Evolutionary conservation across 228 moss, liverwort and hornwort species (phyloP).

Genomic region (Sphagnum magellanicum): DNA sequence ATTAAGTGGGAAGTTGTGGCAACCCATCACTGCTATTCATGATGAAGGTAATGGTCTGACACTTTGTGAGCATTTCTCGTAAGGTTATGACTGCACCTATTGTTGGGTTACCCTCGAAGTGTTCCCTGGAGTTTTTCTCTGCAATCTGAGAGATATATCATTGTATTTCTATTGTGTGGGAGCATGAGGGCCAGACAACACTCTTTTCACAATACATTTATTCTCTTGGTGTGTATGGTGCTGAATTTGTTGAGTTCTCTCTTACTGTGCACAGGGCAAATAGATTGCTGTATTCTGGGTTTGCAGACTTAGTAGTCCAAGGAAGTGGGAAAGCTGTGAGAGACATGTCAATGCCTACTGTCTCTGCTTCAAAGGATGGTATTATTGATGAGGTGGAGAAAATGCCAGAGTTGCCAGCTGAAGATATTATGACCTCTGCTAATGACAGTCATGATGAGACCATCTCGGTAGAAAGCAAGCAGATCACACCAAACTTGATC

Average conservation of each 20-base stretch:
- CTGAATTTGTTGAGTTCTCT: not conserved
- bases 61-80: no score
- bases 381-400: constrained; percentile 20
- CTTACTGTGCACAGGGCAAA: constrained; percentile 49
- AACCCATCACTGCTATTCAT: not conserved
- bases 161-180: no score
- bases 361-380: constrained; percentile 48
- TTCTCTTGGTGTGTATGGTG: no score
- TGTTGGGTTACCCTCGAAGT: no score
- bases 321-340: constrained; percentile 42
- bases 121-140: no score
- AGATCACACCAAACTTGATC: constrained; percentile 59
- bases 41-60: no score
- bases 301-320: constrained; percentile 29
- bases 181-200: no score
- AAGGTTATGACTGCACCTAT: no score
- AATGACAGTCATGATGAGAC: constrained; percentile 25
- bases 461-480: constrained; percentile 7
- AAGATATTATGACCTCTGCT: constrained; percentile 10
- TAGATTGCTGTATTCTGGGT: constrained; percentile 73
- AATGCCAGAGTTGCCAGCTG: constrained; percentile 9
- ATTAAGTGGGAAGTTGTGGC: not conserved
- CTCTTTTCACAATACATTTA: no score
- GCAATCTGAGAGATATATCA: no score
- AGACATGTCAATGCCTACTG: constrained; percentile 71